Conservation (phyloP, 169 alveolate species). For the Plasmodium gaboni region DNA sequence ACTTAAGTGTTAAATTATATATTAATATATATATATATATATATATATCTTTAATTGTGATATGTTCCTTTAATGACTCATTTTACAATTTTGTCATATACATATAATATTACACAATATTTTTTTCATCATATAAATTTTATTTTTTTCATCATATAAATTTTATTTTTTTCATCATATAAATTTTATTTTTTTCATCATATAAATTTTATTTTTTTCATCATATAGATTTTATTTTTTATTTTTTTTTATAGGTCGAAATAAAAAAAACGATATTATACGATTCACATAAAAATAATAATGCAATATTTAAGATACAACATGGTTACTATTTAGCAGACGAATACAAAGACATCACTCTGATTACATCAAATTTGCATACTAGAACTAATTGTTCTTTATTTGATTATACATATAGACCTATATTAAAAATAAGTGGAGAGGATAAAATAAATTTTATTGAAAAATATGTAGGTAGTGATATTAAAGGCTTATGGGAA, state of each 20-base stretch:
- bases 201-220: background rate
- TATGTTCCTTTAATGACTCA: too few species aligned
- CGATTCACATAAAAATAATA: slow-evolving; percentile 58
- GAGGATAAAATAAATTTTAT: slow-evolving; percentile 45
- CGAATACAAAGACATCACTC: slow-evolving; percentile 65
- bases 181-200: background rate
- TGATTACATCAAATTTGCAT: slow-evolving; percentile 73
- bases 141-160: background rate
- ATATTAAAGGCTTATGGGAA: slow-evolving; percentile 75
- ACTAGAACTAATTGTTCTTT: slow-evolving; percentile 66
- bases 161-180: slow-evolving; percentile 13
- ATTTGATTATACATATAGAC: slow-evolving; percentile 75
- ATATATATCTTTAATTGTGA: too few species aligned
- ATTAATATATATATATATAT: background rate
- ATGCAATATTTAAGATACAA: slow-evolving; percentile 71
- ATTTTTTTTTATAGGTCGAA: slow-evolving; percentile 28
- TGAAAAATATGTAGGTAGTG: slow-evolving; percentile 77
- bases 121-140: background rate
- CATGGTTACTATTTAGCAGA: slow-evolving; percentile 52
- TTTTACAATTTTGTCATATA: too few species aligned
- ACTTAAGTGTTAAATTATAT: background rate
- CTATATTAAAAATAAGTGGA: slow-evolving; percentile 76
- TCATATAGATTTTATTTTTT: too few species aligned
- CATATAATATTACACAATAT: background rate
- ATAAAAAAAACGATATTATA: slow-evolving; percentile 53